A percentile compares a stretch with the other conserved stretches of the same genome.
These are phyloP conservation scores for Glycine soja DNA, from an alignment of 306 rosid genomes.

Conservation along the genomic window DNA sequence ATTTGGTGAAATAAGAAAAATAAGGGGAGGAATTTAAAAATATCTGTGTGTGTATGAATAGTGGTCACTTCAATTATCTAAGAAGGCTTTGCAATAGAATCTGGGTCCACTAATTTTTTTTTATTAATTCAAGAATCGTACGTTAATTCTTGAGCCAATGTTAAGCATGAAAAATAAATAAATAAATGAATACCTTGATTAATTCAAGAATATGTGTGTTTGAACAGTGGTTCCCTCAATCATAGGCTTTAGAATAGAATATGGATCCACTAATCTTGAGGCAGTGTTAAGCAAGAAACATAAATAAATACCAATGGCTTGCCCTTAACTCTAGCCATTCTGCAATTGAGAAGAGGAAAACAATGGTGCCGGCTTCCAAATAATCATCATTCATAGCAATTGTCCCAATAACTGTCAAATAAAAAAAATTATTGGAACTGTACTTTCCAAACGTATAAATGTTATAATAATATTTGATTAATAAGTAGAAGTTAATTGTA, in stretches of 20 bases:
- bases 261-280: conserved; percentile 10
- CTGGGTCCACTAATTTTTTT: background rate
- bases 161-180: background rate
- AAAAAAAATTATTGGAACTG: background rate
- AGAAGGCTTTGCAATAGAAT: background rate
- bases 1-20: no score
- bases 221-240: background rate
- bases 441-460: background rate
- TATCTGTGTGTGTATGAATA: background rate
- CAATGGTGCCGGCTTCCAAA: conserved; percentile 90
- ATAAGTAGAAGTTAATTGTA: background rate
- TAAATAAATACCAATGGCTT: conserved; percentile 66
- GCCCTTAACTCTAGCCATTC: conserved; percentile 95
- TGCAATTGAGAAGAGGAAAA: conserved; percentile 87
- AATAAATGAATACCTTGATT: conserved; percentile 55
- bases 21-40: no score
- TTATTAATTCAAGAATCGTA: background rate
- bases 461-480: background rate
- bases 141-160: background rate
- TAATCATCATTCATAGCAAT: conserved; percentile 80
- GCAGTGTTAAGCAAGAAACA: background rate
- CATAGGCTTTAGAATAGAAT: background rate
- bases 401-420: conserved; percentile 76
- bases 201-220: background rate
- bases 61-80: background rate